Conservation (phyloP, 2,329 filamentous ascomycete genomes). For the Trichothecium roseum region DNA sequence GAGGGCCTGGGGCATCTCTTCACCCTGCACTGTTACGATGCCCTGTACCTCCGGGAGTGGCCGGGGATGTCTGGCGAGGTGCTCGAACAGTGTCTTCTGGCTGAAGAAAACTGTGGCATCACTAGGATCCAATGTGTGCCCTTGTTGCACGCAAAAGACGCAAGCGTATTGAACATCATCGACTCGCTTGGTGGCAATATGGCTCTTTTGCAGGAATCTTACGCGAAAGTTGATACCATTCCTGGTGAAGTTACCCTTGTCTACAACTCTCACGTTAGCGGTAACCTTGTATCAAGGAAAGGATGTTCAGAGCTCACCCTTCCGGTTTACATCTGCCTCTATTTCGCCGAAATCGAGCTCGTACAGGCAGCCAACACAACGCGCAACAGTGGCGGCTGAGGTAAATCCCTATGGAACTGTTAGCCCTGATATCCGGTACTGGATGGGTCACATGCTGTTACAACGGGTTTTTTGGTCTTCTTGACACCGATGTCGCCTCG, state of each 20-base stretch:
- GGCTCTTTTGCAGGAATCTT: conserved; percentile 46
- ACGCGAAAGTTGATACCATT: conserved; percentile 38
- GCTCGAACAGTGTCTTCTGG: conserved; percentile 39
- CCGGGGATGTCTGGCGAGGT: conserved; percentile 41
- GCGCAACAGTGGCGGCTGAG: conserved; percentile 31
- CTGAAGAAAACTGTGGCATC: conserved; percentile 48
- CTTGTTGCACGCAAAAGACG: conserved; percentile 40
- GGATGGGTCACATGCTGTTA: conserved; percentile 6
- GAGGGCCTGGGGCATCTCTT: conserved; percentile 25
- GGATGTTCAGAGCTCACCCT: conserved; percentile 25
- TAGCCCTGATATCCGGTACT: background rate
- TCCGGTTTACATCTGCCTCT: conserved; percentile 38
- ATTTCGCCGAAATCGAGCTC: conserved; percentile 42
- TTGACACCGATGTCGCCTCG: conserved; percentile 38
- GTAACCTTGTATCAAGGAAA: too few relatives aligned
- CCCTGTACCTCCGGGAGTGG: conserved; percentile 39
- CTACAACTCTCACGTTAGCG: conserved; percentile 15
- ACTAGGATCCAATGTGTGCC: conserved; percentile 39
- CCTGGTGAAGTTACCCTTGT: conserved; percentile 35
- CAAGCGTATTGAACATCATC: conserved; percentile 46
- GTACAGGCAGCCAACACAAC: conserved; percentile 41
- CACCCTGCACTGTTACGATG: conserved; percentile 35
- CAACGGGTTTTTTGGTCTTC: conserved; percentile 37
- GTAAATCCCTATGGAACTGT: conserved; percentile 25
- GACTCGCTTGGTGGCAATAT: conserved; percentile 35